Conservation (phyloP, 2,329 filamentous ascomycete genomes). For the Juglanconis oblonga region DNA sequence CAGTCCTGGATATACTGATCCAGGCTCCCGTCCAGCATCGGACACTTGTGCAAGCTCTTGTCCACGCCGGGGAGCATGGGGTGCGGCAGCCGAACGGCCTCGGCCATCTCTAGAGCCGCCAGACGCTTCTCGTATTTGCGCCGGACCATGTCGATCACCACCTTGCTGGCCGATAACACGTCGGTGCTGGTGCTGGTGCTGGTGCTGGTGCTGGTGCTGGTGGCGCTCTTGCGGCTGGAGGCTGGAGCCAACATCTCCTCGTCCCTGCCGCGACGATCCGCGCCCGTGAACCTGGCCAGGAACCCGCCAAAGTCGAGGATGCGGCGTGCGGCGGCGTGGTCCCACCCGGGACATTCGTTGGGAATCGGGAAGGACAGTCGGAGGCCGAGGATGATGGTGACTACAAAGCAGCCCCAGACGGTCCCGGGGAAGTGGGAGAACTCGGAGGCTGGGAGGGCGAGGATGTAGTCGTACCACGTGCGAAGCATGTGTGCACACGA, state of each 20-base stretch:
- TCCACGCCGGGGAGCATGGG: conserved; percentile 19
- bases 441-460: conserved; percentile 21
- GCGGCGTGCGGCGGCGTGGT: conserved; percentile 36
- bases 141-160: conserved; percentile 45
- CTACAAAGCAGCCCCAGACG: conserved; percentile 44
- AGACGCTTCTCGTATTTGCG: conserved; percentile 43
- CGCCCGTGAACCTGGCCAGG: conserved; percentile 32
- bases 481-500: conserved; percentile 20
- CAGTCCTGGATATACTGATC: conserved; percentile 44
- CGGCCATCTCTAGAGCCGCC: conserved; percentile 27
- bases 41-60: conserved; percentile 34
- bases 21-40: conserved; percentile 50
- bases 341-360: conserved; percentile 31
- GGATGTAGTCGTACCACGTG: conserved; percentile 27
- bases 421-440: conserved; percentile 37
- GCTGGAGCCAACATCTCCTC: conserved; percentile 18
- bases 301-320: conserved; percentile 38
- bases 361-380: conserved; percentile 45
- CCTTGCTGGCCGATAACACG: conserved; percentile 40
- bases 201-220: neutral
- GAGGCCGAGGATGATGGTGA: conserved; percentile 39
- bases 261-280: neutral
- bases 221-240: conserved; percentile 7
- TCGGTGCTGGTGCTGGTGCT: conserved; percentile 32
- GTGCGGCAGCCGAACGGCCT: neutral